Conservation (phyloP, 192 early-diverging fungal genomes). For the Allomyces arbusculus region DNA sequence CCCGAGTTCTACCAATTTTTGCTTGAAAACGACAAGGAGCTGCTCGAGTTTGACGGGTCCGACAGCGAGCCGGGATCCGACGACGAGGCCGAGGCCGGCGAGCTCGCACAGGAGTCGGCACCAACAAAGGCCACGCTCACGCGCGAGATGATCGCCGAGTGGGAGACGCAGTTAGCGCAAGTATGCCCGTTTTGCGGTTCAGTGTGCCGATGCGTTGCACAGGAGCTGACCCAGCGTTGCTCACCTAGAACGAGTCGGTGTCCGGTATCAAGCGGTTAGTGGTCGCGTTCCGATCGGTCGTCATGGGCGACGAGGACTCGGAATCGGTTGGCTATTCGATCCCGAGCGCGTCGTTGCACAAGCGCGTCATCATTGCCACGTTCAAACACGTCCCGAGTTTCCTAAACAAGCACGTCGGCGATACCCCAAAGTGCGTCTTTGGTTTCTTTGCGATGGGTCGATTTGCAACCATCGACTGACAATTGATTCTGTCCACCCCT, state of each 20-base stretch:
- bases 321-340: constrained; percentile 44
- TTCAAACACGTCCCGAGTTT: constrained; percentile 45
- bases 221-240: constrained; percentile 1
- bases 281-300: constrained; percentile 63
- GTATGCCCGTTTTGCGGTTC: not conserved
- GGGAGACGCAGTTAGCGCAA: constrained; percentile 30
- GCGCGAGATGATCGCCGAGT: constrained; percentile 45
- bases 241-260: constrained; percentile 41
- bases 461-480: too few relatives aligned
- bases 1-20: constrained; percentile 85
- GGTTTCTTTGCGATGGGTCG: too few relatives aligned
- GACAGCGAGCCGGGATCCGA: constrained; percentile 13
- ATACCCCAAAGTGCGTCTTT: too few relatives aligned
- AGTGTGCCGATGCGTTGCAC: not conserved
- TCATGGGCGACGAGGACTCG: constrained; percentile 34
- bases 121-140: constrained; percentile 32
- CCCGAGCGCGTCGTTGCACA: constrained; percentile 46
- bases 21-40: constrained; percentile 60
- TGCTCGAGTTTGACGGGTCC: constrained; percentile 56
- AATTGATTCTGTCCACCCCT: not conserved
- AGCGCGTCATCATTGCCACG: constrained; percentile 53
- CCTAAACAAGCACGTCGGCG: constrained; percentile 43
- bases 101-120: constrained; percentile 16
- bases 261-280: constrained; percentile 48
- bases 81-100: not conserved